These are phyloP conservation scores for Anisogramma anomala DNA, from an alignment of 2,329 filamentous ascomycete species.

Conservation along the genomic window DNA sequence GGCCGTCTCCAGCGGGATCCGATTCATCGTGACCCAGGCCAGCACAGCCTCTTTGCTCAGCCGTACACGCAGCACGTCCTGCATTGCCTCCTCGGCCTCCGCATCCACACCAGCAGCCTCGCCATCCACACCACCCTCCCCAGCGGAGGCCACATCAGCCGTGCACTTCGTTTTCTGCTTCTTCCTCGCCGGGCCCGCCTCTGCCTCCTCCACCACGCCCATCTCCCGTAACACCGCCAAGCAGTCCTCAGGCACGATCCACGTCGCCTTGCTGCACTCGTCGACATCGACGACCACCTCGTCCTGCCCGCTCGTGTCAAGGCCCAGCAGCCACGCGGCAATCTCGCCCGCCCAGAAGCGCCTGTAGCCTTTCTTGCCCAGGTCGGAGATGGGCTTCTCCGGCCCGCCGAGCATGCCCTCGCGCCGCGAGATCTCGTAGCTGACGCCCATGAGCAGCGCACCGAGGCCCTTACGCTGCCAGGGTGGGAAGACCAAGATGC, in stretches of 20 bases:
- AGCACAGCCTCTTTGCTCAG: slow-evolving; percentile 47
- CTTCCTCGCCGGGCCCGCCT: slow-evolving; percentile 31
- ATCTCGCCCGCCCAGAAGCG: slow-evolving; percentile 82
- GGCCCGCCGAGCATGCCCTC: slow-evolving; percentile 81
- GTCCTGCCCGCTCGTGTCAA: slow-evolving; percentile 25
- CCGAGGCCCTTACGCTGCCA: slow-evolving; percentile 89
- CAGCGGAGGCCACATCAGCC: no score
- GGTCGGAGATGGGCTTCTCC: slow-evolving; percentile 82
- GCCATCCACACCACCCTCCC: slow-evolving; percentile 15
- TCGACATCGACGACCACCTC: slow-evolving; percentile 52
- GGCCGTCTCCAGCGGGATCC: slow-evolving; percentile 50
- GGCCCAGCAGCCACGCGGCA: slow-evolving; percentile 50
- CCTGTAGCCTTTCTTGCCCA: slow-evolving; percentile 71
- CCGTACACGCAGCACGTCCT: slow-evolving; percentile 33
- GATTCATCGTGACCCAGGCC: slow-evolving; percentile 53
- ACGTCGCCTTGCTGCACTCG: slow-evolving; percentile 65
- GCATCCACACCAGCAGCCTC: slow-evolving; percentile 17
- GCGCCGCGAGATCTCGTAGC: slow-evolving; percentile 78
- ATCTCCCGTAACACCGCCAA: slow-evolving; percentile 68
- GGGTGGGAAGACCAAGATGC: slow-evolving; percentile 89
- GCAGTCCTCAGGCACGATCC: slow-evolving; percentile 77
- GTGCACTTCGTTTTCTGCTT: background rate
- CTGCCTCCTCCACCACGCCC: slow-evolving; percentile 54
- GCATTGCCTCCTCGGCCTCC: slow-evolving; percentile 19
- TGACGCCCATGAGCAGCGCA: slow-evolving; percentile 79